Base-by-base conservation (phyloP, 305 asterid species). In the Fraxinus platypoda region DNA sequence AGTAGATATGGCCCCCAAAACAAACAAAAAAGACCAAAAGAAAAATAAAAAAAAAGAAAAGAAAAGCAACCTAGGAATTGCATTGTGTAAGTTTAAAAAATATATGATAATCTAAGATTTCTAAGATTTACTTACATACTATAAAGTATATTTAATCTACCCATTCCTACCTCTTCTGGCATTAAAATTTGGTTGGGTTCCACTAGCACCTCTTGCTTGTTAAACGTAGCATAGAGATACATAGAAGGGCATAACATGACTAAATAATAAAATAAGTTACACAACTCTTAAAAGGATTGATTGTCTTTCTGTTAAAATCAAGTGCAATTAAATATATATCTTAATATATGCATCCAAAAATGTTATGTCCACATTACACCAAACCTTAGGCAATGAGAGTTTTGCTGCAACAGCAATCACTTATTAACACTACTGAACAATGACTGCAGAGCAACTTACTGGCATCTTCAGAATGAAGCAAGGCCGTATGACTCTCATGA, bases 381-480 rank as follows among this genome's bases (percentile, higher is more conserved):
- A 19, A 57, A 7, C 28, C 21, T 19, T 1, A 6, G 68, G 68
- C 68, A 19, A 57, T 54, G n/a, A 52, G 66, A n/a, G 26, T n/a
- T 57, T 19, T 57, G 68, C 68, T 19, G 68, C 28, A 57, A 19
- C 12, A n/a, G 25, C 3, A 17, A 57, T 59, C 5, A 8, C 15
- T 59, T 59, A 19, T 26, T 68, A 28, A 68, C 74, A 81, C 2
- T 46, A 46, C 57, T 46, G 57, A 46, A 46, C 57, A 13, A 13
- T 15, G 6, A 73, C 73, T 70, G 73, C 64, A 80, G 75, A 81
- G 76, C 52, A 68, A 88, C 98, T 91, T 91, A 93, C 98, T 88
- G 80, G 97, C 91, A 84, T 90, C 98, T 89, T 86, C 85, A 59
- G 98, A 91, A 84, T 76, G 83, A 87, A 82, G 91, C 78, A 91